phyloP scores from a whole-genome alignment of 2,329 filamentous ascomycete genomes.

The Chrysoporthe cubensis region DNA sequence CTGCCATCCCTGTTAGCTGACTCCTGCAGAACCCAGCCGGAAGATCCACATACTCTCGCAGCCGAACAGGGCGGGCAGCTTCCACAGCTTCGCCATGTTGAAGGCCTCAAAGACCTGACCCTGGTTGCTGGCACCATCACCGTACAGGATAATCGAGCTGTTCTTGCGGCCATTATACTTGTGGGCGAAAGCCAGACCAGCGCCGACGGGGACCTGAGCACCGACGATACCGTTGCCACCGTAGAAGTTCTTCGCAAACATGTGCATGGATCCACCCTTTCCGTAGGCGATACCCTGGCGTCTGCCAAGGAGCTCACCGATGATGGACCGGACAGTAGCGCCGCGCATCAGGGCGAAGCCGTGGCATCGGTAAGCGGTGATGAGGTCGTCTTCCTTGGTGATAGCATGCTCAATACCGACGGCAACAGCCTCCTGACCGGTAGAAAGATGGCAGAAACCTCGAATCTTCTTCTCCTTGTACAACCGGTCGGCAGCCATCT shows the following conservation, averaged over 20 bases:
- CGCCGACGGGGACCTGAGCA: slow-evolving; percentile 96
- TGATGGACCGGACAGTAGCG: slow-evolving; percentile 86
- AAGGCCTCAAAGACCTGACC: slow-evolving; percentile 99
- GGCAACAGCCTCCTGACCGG: slow-evolving; percentile 95
- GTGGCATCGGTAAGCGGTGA: slow-evolving; percentile 99
- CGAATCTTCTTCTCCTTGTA: slow-evolving; percentile 99
- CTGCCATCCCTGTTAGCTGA: slow-evolving; percentile 50
- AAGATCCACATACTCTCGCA: slow-evolving; percentile 83
- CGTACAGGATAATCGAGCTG: slow-evolving; percentile 87
- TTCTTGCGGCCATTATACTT: slow-evolving; percentile 90
- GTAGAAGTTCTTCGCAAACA: slow-evolving; percentile 98
- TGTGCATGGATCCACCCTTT: slow-evolving; percentile 99
- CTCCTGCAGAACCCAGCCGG: not conserved
- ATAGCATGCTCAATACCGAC: slow-evolving; percentile 97
- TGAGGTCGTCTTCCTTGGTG: slow-evolving; percentile 87
- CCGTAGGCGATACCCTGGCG: slow-evolving; percentile 97
- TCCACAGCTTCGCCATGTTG: slow-evolving; percentile 99
- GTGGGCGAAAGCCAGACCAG: slow-evolving; percentile 95
- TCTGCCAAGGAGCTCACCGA: slow-evolving; percentile 92
- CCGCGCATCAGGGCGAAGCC: slow-evolving; percentile 98
- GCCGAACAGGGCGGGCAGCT: slow-evolving; percentile 90
- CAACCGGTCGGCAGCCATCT: slow-evolving; percentile 97
- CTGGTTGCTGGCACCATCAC: slow-evolving; percentile 98
- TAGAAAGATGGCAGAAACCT: slow-evolving; percentile 98
- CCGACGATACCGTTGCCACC: slow-evolving; percentile 99